phyloP scores from a whole-genome alignment of 2,329 filamentous ascomycete genomes.

The Aspergillus pseudotamarii region DNA sequence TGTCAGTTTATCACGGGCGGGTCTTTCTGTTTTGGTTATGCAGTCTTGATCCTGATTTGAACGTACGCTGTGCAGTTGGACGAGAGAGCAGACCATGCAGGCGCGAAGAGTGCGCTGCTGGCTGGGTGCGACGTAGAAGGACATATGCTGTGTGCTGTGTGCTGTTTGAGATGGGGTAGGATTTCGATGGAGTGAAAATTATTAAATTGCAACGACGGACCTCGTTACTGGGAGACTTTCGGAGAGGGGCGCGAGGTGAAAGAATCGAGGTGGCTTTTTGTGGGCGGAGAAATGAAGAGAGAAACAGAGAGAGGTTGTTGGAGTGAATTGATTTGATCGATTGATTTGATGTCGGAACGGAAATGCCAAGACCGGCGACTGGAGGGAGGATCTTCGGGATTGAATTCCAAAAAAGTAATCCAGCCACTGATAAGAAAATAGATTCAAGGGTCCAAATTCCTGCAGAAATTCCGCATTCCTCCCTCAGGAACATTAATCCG shows the following conservation, averaged over 20 bases:
- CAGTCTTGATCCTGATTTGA: not conserved
- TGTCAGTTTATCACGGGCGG: not conserved
- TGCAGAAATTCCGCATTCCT: not conserved
- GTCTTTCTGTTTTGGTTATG: not conserved
- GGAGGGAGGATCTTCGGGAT: conserved; percentile 9
- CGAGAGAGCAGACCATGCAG: conserved; percentile 98
- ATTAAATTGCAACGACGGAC: not conserved
- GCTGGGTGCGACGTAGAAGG: conserved; percentile 70
- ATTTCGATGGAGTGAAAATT: not conserved
- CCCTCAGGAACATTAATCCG: not conserved
- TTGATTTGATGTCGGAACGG: conserved; percentile 23
- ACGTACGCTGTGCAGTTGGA: conserved; percentile 75
- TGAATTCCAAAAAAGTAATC: not conserved
- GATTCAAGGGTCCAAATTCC: not conserved
- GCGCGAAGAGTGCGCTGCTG: conserved; percentile 88
- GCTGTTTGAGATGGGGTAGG: not conserved
- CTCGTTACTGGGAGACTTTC: too few relatives aligned
- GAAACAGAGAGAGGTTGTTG: conserved; percentile 17
- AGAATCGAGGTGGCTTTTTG: not conserved
- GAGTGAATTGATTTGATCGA: conserved; percentile 24
- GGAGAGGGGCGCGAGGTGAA: not conserved
- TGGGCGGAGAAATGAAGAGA: not conserved
- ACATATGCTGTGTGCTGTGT: conserved; percentile 33
- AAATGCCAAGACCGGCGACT: conserved; percentile 34
- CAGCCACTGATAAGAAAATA: conserved; percentile 7